Evolutionary conservation across 306 rosid species (phyloP).

Genomic region (Corylus americana): DNA sequence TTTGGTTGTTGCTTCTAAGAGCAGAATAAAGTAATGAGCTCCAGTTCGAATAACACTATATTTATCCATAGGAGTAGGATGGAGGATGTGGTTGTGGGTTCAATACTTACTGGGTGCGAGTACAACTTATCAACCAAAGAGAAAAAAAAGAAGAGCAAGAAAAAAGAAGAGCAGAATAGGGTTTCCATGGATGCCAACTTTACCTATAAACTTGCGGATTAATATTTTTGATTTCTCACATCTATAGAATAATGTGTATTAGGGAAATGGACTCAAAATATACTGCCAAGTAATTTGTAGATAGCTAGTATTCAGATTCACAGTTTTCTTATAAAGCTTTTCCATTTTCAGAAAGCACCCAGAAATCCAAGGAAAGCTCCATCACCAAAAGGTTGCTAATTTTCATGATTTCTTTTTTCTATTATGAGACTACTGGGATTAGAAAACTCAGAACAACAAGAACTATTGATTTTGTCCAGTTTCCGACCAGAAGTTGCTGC

Average conservation of each 20-base stretch:
- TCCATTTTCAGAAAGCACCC: conserved; percentile 63
- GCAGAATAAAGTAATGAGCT: not conserved
- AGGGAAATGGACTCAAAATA: conserved; percentile 18
- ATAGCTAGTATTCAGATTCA: conserved; percentile 19
- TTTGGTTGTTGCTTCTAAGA: not conserved
- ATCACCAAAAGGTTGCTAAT: conserved; percentile 57
- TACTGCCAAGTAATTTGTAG: conserved; percentile 11
- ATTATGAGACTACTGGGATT: conserved; percentile 25
- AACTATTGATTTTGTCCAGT: conserved; percentile 44
- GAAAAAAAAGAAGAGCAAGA: not conserved
- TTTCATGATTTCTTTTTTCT: conserved; percentile 18
- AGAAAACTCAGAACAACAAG: conserved; percentile 19
- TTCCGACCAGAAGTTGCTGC: conserved; percentile 54
- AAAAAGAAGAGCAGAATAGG: not conserved
- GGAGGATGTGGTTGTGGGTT: not conserved
- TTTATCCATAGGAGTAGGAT: not conserved
- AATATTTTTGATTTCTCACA: conserved; percentile 11
- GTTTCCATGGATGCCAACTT: not conserved
- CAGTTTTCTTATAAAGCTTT: conserved; percentile 28
- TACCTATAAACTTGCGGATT: not conserved
- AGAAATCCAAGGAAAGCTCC: conserved; percentile 47
- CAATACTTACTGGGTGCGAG: not conserved
- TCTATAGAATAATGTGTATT: conserved; percentile 4
- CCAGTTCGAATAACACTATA: not conserved
- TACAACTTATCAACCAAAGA: not conserved